Evolutionary conservation across 2,329 filamentous ascomycete species (phyloP), one percentile per base, ranked within the genome.

Genomic region (Dendrostoma leiphaemia): DNA sequence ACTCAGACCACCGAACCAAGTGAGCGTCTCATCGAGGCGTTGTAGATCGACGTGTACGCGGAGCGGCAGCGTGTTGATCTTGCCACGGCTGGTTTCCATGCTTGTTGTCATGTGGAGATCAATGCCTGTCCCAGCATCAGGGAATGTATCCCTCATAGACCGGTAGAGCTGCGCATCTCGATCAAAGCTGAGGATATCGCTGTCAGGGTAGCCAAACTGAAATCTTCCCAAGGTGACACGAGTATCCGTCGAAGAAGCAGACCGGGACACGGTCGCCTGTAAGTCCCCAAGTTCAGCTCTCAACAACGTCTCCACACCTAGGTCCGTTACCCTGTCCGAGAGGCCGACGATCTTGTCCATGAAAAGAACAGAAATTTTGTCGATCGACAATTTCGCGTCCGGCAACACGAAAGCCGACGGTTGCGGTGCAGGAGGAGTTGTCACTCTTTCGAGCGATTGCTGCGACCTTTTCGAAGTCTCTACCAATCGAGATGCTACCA

Each of bases 1-100:
- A 68, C 92, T 96, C 40, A 99, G 75, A 0, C 94, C 94, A 32
- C 94, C 94, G 70, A 97, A 92, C 79, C 90, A 91, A 53, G 84
- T 84, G 56, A 97, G 85, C 0, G 90, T 90, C 63, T 96, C 91
- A 62, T 97, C 94, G 21, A 97, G 73, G 52, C 83, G 82, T 59
- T 88, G 86, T 15, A 97, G 74, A 65, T 97, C 90, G 37, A 97
- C 71, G 53, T 85, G 82, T 9, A 96, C 68, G 55, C 86, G 83
- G 2, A 97, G 69, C 6, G 92, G 91, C 9, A 95, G 77, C 0
- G 91, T 95, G 49, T 84, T 82, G 13, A 96, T 67, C 29, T 89
- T 84, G 15, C 89, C 79, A 53, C 74, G 74, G 13, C 72, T 77
- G 5, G 68, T 70, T 1, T 74, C 71, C 1, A 69, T 58, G 2